Conservation (phyloP, 2,329 filamentous ascomycete species). For the Apiospora hydei region DNA sequence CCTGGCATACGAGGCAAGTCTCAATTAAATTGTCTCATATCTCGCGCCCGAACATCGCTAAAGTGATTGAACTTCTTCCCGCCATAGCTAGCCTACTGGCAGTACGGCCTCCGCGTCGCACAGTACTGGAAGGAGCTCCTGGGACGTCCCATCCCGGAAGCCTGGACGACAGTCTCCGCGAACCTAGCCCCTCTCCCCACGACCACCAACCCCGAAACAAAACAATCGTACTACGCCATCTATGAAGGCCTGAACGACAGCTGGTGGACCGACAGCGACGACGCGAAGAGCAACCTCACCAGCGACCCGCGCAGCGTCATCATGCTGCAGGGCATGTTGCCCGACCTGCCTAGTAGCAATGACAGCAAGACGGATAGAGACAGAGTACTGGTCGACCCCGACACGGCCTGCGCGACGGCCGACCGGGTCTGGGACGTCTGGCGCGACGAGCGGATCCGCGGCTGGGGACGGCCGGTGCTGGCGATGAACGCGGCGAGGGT, state of each 20-base stretch:
- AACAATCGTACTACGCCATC: slow-evolving; percentile 45
- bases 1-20: slow-evolving; percentile 52
- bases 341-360: slow-evolving; percentile 39
- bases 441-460: slow-evolving; percentile 50
- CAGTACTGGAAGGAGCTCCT: slow-evolving; percentile 51
- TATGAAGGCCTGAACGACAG: slow-evolving; percentile 55
- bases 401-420: slow-evolving; percentile 45
- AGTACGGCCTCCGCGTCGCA: slow-evolving; percentile 55
- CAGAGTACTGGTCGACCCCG: slow-evolving; percentile 41
- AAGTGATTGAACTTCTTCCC: background rate
- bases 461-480: slow-evolving; percentile 55
- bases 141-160: slow-evolving; percentile 44
- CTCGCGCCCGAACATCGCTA: too few species aligned
- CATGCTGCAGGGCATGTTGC: slow-evolving; percentile 54
- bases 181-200: slow-evolving; percentile 53
- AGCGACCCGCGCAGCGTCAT: slow-evolving; percentile 54
- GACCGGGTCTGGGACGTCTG: slow-evolving; percentile 49
- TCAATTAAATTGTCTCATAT: background rate
- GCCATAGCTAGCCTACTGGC: slow-evolving; percentile 53
- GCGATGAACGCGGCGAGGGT: slow-evolving; percentile 54
- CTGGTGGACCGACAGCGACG: slow-evolving; percentile 47
- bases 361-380: too few species aligned
- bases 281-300: slow-evolving; percentile 38
- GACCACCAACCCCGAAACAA: slow-evolving; percentile 41
- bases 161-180: slow-evolving; percentile 50